A percentile compares a stretch with the other conserved stretches of the same genome.
Conservation (phyloP, 495 filamentous ascomycete species). For the Penicillium angulare region DNA sequence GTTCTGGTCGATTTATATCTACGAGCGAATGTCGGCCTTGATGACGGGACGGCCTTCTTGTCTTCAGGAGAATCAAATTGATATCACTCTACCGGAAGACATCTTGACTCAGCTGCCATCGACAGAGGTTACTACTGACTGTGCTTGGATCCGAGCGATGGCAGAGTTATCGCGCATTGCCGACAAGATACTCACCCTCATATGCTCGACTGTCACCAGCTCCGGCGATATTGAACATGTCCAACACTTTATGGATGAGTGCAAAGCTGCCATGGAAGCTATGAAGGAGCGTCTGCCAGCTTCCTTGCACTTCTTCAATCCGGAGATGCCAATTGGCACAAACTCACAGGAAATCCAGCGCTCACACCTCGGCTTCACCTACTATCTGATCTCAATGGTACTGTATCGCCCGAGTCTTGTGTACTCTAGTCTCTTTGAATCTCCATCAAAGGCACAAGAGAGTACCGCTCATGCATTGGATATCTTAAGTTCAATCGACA, state of each 20-base stretch:
- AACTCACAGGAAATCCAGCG: not conserved
- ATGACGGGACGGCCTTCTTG: not conserved
- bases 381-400: not conserved
- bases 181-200: not conserved
- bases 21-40: not conserved
- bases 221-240: not conserved
- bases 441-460: not conserved
- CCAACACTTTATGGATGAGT: not conserved
- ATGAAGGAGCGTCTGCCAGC: not conserved
- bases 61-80: not conserved
- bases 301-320: not conserved
- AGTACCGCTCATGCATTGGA: not conserved
- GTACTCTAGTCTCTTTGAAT: constrained; percentile 27
- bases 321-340: not conserved
- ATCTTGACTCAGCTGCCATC: not conserved
- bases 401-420: constrained; percentile 65
- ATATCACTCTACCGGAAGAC: not conserved
- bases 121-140: not conserved
- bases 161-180: not conserved
- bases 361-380: not conserved
- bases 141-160: not conserved
- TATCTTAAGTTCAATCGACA: not conserved
- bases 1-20: not conserved
- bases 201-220: not conserved
- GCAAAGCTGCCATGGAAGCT: not conserved